phyloP scores from a whole-genome alignment of 305 asterid genomes.

The Solanum hybrid region DNA sequence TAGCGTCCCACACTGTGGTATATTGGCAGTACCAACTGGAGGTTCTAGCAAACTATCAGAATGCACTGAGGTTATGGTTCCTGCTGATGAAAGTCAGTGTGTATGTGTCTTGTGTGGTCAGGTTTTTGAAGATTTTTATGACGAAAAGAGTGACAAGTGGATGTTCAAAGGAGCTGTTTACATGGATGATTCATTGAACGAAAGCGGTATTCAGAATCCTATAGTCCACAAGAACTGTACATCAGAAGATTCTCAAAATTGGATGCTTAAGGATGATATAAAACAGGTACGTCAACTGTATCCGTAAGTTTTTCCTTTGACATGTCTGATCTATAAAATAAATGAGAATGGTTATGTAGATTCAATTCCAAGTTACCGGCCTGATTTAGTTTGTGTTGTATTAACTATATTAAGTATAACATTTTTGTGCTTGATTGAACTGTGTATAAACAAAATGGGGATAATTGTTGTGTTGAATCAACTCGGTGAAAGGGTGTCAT shows the following conservation, averaged over 20 bases:
- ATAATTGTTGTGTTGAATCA: neutral
- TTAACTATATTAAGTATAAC: neutral
- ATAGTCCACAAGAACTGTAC: conserved; percentile 72
- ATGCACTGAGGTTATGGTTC: conserved; percentile 51
- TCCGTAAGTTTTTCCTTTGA: neutral
- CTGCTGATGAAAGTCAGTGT: conserved; percentile 86
- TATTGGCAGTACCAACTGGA: conserved; percentile 24
- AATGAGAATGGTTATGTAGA: neutral
- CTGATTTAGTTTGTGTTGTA: neutral
- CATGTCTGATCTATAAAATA: neutral
- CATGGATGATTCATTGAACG: conserved; percentile 30
- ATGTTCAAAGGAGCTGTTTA: conserved; percentile 84
- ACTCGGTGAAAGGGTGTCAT: neutral
- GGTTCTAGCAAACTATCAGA: conserved; percentile 30
- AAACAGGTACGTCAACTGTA: conserved; percentile 38
- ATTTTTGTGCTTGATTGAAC: neutral
- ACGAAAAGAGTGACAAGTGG: conserved; percentile 61
- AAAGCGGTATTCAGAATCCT: conserved; percentile 27
- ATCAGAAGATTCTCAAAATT: conserved; percentile 35
- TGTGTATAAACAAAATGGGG: neutral
- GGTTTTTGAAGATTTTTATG: conserved; percentile 72
- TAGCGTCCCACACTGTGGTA: conserved; percentile 11
- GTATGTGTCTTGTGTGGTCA: conserved; percentile 87
- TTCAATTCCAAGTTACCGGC: neutral
- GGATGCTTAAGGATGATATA: conserved; percentile 35